phyloP scores from a whole-genome alignment of 2,329 filamentous ascomycete species.

The Pseudogymnoascus sp. region DNA sequence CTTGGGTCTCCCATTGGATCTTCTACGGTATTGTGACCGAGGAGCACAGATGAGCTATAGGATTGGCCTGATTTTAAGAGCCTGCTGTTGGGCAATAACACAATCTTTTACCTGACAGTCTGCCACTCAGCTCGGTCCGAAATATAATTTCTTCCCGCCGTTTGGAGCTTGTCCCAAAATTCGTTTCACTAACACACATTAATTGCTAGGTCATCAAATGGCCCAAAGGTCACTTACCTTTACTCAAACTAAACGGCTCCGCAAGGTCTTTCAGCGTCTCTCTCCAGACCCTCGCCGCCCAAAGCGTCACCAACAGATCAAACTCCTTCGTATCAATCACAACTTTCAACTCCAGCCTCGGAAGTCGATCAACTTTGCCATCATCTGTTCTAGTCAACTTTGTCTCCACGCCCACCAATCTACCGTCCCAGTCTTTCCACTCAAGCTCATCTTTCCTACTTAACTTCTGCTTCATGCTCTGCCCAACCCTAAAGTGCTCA shows the following conservation, averaged over 20 bases:
- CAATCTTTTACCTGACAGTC: background rate
- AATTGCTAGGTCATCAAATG: background rate
- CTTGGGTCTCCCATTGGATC: background rate
- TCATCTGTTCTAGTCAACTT: background rate
- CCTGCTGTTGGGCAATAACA: background rate
- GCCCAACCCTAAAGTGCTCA: background rate
- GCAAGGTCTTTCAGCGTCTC: background rate
- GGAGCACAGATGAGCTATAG: background rate
- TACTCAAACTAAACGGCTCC: slow-evolving; percentile 4
- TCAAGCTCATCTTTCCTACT: background rate
- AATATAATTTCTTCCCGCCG: background rate
- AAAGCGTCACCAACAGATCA: slow-evolving; percentile 4
- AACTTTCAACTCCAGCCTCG: slow-evolving; percentile 3
- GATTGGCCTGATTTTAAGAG: background rate
- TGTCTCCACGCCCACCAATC: background rate
- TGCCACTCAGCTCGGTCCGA: background rate
- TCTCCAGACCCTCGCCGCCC: slow-evolving; percentile 8
- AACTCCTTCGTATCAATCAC: background rate
- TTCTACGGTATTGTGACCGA: background rate
- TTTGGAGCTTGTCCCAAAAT: background rate
- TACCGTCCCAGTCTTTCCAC: slow-evolving; percentile 5
- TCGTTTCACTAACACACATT: background rate
- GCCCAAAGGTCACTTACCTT: background rate
- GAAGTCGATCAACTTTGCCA: background rate
- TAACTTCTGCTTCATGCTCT: slow-evolving; percentile 7